Evolutionary conservation across 2,329 filamentous ascomycete genomes (phyloP).

Genomic region (Dryadomyces quercivorus): DNA sequence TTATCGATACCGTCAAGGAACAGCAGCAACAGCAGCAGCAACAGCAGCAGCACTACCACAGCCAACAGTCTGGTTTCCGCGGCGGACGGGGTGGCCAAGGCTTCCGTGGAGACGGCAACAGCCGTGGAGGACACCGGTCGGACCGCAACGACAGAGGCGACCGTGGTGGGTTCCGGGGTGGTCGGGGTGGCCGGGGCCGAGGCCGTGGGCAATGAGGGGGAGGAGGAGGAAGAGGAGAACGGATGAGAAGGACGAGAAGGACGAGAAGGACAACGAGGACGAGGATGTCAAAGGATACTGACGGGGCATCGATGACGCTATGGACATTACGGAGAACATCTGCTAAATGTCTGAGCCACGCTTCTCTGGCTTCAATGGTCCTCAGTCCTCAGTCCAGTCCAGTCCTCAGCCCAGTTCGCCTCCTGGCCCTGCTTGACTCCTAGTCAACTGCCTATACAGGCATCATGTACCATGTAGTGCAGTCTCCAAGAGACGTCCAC

Average conservation of each 20-base stretch:
- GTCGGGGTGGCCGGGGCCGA: conserved; percentile 31
- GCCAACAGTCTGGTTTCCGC: conserved; percentile 39
- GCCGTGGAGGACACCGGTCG: conserved; percentile 26
- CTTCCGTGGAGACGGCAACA: conserved; percentile 42
- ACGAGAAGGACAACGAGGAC: too few species aligned
- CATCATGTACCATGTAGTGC: too few species aligned
- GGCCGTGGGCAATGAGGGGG: not conserved
- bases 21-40: conserved; percentile 63
- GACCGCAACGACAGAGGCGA: conserved; percentile 38
- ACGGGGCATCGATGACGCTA: too few species aligned
- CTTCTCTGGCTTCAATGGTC: too few species aligned
- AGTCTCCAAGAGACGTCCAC: not conserved
- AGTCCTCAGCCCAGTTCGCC: too few species aligned
- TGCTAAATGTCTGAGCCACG: too few species aligned
- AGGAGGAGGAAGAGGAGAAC: not conserved
- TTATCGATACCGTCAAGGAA: conserved; percentile 88
- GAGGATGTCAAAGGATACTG: too few species aligned
- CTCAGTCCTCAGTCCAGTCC: too few species aligned
- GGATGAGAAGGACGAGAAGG: too few species aligned
- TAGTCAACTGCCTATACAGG: too few species aligned
- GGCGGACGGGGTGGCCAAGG: conserved; percentile 49
- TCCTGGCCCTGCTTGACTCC: too few species aligned
- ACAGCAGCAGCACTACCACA: conserved; percentile 9
- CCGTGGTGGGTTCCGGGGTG: conserved; percentile 40
- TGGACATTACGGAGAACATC: too few species aligned